A percentile compares a stretch with the other conserved stretches of the same genome.
Conservation (phyloP, 2,329 filamentous ascomycete genomes). For the Aspergillus bombycis region DNA sequence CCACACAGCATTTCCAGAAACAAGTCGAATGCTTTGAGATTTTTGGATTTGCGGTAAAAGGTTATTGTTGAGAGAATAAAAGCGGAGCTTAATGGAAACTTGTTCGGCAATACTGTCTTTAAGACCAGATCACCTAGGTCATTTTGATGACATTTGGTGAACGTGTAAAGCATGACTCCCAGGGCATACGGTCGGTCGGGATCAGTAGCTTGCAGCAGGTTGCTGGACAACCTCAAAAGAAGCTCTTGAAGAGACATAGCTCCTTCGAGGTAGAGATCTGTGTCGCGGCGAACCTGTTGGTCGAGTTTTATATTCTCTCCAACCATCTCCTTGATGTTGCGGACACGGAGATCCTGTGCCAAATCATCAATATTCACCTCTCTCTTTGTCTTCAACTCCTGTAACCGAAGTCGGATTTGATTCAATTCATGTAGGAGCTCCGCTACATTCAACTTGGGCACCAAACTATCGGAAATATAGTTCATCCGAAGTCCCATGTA, state of each 20-base stretch:
- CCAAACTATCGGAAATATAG: slow-evolving; percentile 32
- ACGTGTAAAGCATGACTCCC: slow-evolving; percentile 40
- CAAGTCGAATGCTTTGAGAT: slow-evolving; percentile 45
- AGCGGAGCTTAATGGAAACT: slow-evolving; percentile 39
- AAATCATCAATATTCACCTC: slow-evolving; percentile 36
- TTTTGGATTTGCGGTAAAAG: slow-evolving; percentile 44
- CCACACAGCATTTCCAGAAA: slow-evolving; percentile 43
- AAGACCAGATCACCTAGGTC: slow-evolving; percentile 44
- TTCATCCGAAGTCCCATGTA: slow-evolving; percentile 40
- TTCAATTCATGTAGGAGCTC: slow-evolving; percentile 40
- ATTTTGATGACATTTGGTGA: slow-evolving; percentile 42
- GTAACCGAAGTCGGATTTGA: slow-evolving; percentile 35
- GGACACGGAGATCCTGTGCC: slow-evolving; percentile 29
- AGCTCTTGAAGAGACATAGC: slow-evolving; percentile 39
- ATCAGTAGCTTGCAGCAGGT: slow-evolving; percentile 39
- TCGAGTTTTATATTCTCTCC: slow-evolving; percentile 29
- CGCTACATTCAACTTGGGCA: slow-evolving; percentile 33
- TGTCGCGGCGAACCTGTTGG: slow-evolving; percentile 32
- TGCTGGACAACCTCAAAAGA: slow-evolving; percentile 39
- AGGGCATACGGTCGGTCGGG: slow-evolving; percentile 40
- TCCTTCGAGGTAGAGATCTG: slow-evolving; percentile 31
- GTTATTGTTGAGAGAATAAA: slow-evolving; percentile 41
- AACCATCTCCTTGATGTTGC: slow-evolving; percentile 21
- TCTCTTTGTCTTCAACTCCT: slow-evolving; percentile 29
- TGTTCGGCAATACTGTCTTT: slow-evolving; percentile 41